Base-by-base conservation (phyloP, 805 yeast species). In the Yueomyces sinensis region DNA sequence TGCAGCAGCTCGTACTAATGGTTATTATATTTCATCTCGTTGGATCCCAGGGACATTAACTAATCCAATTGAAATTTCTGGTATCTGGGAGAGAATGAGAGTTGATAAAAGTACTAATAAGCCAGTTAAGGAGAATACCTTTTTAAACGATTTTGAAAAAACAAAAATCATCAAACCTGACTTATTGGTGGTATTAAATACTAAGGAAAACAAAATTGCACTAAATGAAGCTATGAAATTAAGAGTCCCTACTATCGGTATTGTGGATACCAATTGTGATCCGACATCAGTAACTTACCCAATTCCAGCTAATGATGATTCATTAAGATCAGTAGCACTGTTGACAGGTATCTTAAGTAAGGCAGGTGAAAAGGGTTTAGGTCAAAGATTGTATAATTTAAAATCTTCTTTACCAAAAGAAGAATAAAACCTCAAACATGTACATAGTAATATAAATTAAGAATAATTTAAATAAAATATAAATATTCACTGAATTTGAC, bases 1-100 rank as follows among this genome's bases (percentile, higher is more conserved):
- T 40, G 94, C 95, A 9, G 94, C 97, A 2, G 61, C 65, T 31
- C 70, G 93, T 44, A 64, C 76, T 36, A 68, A 73, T 38, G 95
- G 94, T 13, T 84, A 74, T 59, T 86, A 79, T 51, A 87, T 91
- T 16, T 66, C 80, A 17, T 69, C 74, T 32, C 74, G 86, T 52
- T 91, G 98, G 98, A 72, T 82, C 39, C 95, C 96, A 2, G 98
- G 98, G 44, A 81, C 93, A 17, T 67, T 91, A 44, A 84, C 97
- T 31, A 91, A 91, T 60, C 74, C 83, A 36, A 65, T 76, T 22
- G 81, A 74, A 51, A 75, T 80, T 17, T 61, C 72, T 9, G 61
- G 63, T 28, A 58, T 60, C 29, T 73, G 76, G 70, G 75, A 73
- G 30, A 72, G 81, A 48, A 72, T 70, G 38, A 93, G 83, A 61